phyloP scores from a whole-genome alignment of 805 yeast species.

The Candida michaelii region DNA sequence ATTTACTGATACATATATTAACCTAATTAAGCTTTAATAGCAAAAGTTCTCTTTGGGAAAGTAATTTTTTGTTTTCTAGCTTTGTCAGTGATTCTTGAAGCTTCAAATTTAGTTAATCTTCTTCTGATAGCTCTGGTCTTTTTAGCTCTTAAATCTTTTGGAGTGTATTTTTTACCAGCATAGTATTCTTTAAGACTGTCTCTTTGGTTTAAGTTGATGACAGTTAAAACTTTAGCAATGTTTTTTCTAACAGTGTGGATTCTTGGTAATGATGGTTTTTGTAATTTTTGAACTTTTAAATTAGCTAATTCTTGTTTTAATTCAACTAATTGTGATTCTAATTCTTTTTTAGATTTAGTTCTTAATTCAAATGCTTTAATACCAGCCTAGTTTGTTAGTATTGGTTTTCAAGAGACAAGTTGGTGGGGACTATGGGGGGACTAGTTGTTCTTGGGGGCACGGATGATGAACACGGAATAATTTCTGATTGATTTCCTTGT shows the following conservation, averaged over 20 bases:
- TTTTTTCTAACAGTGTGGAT: slow-evolving; percentile 96
- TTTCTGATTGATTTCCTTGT: no score
- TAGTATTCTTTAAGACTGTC: slow-evolving; percentile 91
- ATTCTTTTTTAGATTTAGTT: slow-evolving; percentile 95
- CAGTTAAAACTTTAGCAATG: slow-evolving; percentile 97
- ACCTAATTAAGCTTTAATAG: slow-evolving; percentile 86
- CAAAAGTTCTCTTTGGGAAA: slow-evolving; percentile 98
- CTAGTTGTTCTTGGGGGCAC: no score
- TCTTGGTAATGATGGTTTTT: slow-evolving; percentile 91
- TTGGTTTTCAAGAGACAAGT: not conserved
- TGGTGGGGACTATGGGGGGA: not conserved
- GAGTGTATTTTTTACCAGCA: slow-evolving; percentile 92
- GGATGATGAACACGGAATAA: not conserved
- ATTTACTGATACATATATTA: slow-evolving; percentile 6
- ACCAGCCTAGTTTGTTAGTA: slow-evolving; percentile 61
- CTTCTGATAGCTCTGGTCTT: slow-evolving; percentile 99
- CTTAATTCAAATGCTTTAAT: slow-evolving; percentile 95
- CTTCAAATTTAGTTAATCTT: slow-evolving; percentile 86
- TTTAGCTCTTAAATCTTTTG: slow-evolving; percentile 99
- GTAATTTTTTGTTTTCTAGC: slow-evolving; percentile 90
- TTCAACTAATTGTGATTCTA: slow-evolving; percentile 90
- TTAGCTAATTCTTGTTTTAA: slow-evolving; percentile 95
- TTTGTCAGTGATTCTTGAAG: slow-evolving; percentile 77
- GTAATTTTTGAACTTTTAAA: slow-evolving; percentile 93
- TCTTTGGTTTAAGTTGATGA: slow-evolving; percentile 96